Percentiles rank a stretch among this genome's conserved stretches.
These are phyloP conservation scores for Skeletonema tropicum DNA, from an alignment of 108 stramenopile species.

Conservation along the genomic window DNA sequence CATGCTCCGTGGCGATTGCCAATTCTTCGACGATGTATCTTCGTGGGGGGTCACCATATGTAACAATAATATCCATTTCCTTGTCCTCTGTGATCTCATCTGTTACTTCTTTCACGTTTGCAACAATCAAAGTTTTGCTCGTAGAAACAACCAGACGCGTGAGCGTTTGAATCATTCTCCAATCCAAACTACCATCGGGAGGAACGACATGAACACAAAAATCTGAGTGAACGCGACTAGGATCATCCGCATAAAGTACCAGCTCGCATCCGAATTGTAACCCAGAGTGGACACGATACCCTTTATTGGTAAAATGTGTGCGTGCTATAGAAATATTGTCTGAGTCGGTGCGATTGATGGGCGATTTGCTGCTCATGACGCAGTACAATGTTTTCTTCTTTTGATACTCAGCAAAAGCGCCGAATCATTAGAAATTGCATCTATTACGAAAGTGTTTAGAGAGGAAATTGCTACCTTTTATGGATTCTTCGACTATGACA, in stretches of 20 bases:
- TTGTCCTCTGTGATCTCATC: slow-evolving; percentile 8
- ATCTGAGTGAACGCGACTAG: slow-evolving; percentile 80
- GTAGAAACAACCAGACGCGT: slow-evolving; percentile 68
- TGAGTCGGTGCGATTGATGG: slow-evolving; percentile 24
- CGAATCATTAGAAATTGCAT: too few relatives aligned
- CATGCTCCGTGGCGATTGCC: slow-evolving; percentile 86
- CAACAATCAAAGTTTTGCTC: slow-evolving; percentile 82
- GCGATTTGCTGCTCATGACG: background rate
- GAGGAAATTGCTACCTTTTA: too few relatives aligned
- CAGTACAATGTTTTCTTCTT: too few relatives aligned
- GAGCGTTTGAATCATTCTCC: slow-evolving; percentile 79
- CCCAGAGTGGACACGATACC: slow-evolving; percentile 89
- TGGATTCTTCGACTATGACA: too few relatives aligned
- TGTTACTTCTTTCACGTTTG: slow-evolving; percentile 32
- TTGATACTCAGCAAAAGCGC: too few relatives aligned
- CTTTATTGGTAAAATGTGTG: slow-evolving; percentile 67
- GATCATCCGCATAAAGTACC: slow-evolving; percentile 87
- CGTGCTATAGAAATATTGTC: slow-evolving; percentile 62
- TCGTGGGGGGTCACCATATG: background rate
- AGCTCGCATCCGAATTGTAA: slow-evolving; percentile 89
- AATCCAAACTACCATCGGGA: slow-evolving; percentile 51
- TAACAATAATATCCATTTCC: slow-evolving; percentile 12
- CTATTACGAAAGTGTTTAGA: too few relatives aligned
- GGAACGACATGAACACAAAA: slow-evolving; percentile 84
- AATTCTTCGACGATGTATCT: slow-evolving; percentile 71